phyloP scores from a whole-genome alignment of 371 early-diverging fungal species.

The Rhizopus microsporus region DNA sequence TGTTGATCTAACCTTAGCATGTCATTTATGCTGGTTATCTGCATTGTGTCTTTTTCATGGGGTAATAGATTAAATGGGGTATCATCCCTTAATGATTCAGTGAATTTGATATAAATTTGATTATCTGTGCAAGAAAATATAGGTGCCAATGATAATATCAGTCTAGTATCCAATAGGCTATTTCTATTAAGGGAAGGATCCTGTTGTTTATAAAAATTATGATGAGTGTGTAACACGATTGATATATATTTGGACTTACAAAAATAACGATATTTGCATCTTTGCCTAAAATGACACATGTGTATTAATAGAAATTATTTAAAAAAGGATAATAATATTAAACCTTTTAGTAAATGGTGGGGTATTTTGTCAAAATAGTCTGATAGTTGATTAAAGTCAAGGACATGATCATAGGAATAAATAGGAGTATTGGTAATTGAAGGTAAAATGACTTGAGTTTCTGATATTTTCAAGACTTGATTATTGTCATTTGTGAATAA shows the following conservation, averaged over 20 bases:
- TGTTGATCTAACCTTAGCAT: conserved; percentile 1
- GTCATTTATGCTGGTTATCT: background rate
- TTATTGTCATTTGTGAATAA: background rate
- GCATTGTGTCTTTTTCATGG: background rate
- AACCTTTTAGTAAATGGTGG: conserved; percentile 13
- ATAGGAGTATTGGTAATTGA: conserved; percentile 9
- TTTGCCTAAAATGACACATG: conserved; percentile 10
- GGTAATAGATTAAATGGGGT: background rate
- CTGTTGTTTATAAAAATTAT: conserved; percentile 1
- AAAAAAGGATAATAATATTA: background rate
- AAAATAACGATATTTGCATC: conserved; percentile 10
- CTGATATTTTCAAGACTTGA: conserved; percentile 10
- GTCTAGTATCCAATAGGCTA: conserved; percentile 3
- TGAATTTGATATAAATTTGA: conserved; percentile 7
- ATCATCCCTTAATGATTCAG: background rate
- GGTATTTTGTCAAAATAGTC: conserved; percentile 4
- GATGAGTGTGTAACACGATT: background rate
- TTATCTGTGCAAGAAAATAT: background rate
- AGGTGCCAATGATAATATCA: background rate
- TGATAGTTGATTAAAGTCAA: conserved; percentile 8
- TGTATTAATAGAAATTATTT: background rate
- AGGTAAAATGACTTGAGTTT: conserved; percentile 12
- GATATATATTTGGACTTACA: conserved; percentile 11
- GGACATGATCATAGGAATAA: conserved; percentile 10
- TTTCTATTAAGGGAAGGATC: conserved; percentile 6